These are phyloP conservation scores for Podospora anserina DNA, from an alignment of 495 filamentous ascomycete genomes.

Conservation along the genomic window DNA sequence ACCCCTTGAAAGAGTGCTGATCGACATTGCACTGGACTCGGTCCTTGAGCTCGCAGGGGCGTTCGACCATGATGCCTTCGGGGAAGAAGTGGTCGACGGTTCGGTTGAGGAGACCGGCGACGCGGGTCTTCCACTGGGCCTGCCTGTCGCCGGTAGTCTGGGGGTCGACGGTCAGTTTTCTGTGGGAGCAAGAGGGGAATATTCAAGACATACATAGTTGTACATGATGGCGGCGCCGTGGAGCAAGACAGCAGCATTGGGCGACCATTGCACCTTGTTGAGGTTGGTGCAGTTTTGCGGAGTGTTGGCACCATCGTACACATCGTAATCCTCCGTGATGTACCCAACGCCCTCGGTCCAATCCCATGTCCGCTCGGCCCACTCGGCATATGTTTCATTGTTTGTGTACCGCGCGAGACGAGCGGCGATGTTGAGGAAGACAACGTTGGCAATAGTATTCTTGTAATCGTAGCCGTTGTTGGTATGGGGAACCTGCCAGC, in stretches of 20 bases:
- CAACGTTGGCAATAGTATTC: constrained; percentile 67
- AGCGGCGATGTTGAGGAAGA: constrained; percentile 67
- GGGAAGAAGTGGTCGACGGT: constrained; percentile 56
- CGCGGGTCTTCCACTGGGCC: constrained; percentile 51
- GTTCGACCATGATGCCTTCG: constrained; percentile 57
- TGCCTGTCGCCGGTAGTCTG: constrained; percentile 43
- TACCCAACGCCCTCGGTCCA: constrained; percentile 57
- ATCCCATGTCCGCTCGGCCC: constrained; percentile 67
- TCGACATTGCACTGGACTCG: constrained; percentile 61
- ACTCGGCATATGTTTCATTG: constrained; percentile 65
- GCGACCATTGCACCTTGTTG: constrained; percentile 60
- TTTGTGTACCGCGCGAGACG: constrained; percentile 68
- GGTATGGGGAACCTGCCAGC: constrained; percentile 77
- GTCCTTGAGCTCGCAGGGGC: constrained; percentile 58
- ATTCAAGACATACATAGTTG: constrained; percentile 48
- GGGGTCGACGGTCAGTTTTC: not conserved
- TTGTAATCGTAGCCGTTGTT: constrained; percentile 77
- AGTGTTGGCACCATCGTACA: constrained; percentile 58
- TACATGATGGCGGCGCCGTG: constrained; percentile 69
- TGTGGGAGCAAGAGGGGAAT: not conserved
- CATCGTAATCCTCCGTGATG: constrained; percentile 47
- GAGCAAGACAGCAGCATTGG: constrained; percentile 67
- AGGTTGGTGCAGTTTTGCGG: constrained; percentile 49
- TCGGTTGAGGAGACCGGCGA: constrained; percentile 52
- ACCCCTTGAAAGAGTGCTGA: constrained; percentile 85